Conservation (phyloP, 345 rosid species). For the Citrus reticulata region DNA sequence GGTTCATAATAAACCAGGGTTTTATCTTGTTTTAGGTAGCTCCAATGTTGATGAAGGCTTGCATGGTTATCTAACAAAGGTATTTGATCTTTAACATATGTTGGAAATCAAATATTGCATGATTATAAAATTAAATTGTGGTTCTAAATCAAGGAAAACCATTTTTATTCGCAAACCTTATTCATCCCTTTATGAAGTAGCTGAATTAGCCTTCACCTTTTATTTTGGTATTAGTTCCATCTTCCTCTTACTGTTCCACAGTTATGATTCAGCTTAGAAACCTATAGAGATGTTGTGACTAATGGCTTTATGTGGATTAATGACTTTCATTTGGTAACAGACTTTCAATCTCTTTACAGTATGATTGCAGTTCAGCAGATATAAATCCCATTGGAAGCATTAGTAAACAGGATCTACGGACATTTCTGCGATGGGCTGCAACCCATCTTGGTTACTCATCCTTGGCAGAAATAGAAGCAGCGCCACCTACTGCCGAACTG, state of each 20-base stretch:
- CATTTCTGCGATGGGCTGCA: conserved; percentile 91
- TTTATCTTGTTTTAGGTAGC: conserved; percentile 93
- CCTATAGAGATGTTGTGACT: not conserved
- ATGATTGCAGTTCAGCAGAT: conserved; percentile 95
- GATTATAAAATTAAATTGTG: not conserved
- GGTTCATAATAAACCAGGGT: conserved; percentile 87
- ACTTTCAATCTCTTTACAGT: conserved; percentile 44
- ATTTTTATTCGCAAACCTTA: not conserved
- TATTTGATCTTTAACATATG: conserved; percentile 8
- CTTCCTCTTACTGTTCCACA: not conserved
- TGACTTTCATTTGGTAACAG: not conserved
- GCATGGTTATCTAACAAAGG: conserved; percentile 96
- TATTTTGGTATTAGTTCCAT: not conserved
- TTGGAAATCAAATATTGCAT: not conserved
- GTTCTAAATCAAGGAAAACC: not conserved
- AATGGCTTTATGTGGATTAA: not conserved
- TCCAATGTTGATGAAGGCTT: conserved; percentile 94
- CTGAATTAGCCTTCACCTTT: not conserved
- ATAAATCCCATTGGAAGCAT: conserved; percentile 96
- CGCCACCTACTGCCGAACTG: conserved; percentile 97
- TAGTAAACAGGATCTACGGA: conserved; percentile 80
- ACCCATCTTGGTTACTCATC: conserved; percentile 79
- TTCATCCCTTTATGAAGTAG: not conserved
- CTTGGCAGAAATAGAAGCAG: conserved; percentile 85
- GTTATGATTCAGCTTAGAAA: not conserved